Evolutionary conservation across 345 rosid genomes (phyloP), one percentile per base, ranked within the genome.

Genomic region (Acer saccharum): DNA sequence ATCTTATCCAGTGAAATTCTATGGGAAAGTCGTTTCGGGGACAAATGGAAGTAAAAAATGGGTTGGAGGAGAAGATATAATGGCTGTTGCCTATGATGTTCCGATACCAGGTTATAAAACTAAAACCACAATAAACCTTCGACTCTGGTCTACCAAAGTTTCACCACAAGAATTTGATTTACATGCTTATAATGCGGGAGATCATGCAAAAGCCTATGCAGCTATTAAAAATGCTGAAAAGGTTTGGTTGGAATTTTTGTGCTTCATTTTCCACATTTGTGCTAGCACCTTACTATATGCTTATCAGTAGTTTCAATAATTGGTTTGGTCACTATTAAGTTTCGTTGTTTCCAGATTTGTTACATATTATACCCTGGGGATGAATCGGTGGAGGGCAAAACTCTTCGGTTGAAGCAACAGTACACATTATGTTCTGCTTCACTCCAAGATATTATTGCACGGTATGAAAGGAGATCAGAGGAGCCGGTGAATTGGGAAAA

Each of bases 351-450:
- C 69, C 80, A 85, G 89, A 87, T 89, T 79, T 87, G 90, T 84
- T 85, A 89, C 29, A 32, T 87, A 76, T 79, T 85, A 70, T 82
- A 87, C 77, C 90, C 87, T 23, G 87, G 92, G 62, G 90, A 89
- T 69, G 90, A 85, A 73, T 82, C 85, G 9, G 27, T 68, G 25
- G 90, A 85, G 70, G 86, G 92, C 61, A 89, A 87, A 85, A 74
- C 80, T 67, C 90, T 89, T 48, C 77, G 88, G 62, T 78, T 84
- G 85, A 89, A 89, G 85, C 90, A 89, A 78, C 87, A 87, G 29
- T 85, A 85, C 64, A 87, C 90, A 27, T 83, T 89, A 52, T 89
- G 92, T 68, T 85, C 86, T 63, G 88, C 87, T 74, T 87, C 88
- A 20, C 83, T 87, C 35, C 89, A 85, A 76, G 90, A 87, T 69